Conservation (phyloP, 202 grass and related monocot species). For the Setaria viridis region DNA sequence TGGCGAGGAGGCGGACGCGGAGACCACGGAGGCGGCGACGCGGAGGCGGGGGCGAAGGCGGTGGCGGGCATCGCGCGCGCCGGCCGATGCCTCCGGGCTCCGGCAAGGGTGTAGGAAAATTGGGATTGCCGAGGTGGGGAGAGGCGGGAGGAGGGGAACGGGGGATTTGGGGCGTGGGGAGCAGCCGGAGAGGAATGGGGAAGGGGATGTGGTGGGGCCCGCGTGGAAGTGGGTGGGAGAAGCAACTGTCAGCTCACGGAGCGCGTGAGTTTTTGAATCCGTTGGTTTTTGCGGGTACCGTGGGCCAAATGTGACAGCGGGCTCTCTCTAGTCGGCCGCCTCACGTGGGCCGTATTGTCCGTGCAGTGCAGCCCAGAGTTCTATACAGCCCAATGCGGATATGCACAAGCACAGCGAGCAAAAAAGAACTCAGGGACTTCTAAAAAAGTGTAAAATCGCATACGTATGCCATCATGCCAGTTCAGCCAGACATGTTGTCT, state of each 20-base stretch:
- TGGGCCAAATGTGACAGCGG: background rate
- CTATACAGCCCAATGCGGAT: background rate
- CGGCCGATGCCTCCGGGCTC: slow-evolving; percentile 9
- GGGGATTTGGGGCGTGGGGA: background rate
- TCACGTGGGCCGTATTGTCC: background rate
- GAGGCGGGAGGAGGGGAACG: background rate
- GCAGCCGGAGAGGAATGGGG: background rate
- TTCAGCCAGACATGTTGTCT: background rate
- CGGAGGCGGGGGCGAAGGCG: background rate
- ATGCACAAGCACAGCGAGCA: background rate
- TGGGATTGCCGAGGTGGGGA: slow-evolving; percentile 7
- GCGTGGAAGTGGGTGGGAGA: background rate
- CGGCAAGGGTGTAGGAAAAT: background rate
- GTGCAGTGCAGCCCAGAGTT: background rate
- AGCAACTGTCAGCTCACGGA: background rate
- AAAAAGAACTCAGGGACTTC: background rate
- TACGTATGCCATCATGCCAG: background rate
- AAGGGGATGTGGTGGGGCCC: slow-evolving; percentile 47
- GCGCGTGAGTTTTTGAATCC: slow-evolving; percentile 12
- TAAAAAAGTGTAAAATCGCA: background rate
- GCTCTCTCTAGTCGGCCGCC: background rate
- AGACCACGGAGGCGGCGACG: slow-evolving; percentile 29
- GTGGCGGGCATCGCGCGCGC: slow-evolving; percentile 34
- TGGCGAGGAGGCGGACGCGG: slow-evolving; percentile 24
- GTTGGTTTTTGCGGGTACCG: background rate